These are phyloP conservation scores for Laguncularia racemosa DNA, from an alignment of 345 rosid genomes.

Conservation along the genomic window DNA sequence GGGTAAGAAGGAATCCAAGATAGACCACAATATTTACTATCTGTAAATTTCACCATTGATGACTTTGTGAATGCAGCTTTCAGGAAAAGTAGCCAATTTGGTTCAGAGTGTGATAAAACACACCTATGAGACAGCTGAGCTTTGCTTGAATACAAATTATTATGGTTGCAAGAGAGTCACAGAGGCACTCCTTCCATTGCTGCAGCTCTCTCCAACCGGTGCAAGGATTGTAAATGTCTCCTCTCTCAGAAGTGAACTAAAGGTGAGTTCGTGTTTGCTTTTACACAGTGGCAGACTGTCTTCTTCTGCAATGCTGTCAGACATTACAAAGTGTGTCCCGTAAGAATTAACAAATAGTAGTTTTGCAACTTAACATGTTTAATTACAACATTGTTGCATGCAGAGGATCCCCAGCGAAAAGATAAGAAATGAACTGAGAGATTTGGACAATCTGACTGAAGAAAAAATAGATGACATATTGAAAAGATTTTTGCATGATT, in stretches of 20 bases:
- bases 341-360: not conserved
- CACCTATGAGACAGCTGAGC: conserved; percentile 30
- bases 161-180: conserved; percentile 31
- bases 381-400: not conserved
- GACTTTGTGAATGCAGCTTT: conserved; percentile 22
- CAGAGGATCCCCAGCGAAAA: conserved; percentile 36
- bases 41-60: not conserved
- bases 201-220: conserved; percentile 34
- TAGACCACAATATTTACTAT: not conserved
- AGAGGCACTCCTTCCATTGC: conserved; percentile 38
- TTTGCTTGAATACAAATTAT: conserved; percentile 46
- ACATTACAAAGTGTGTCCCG: no score
- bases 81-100: conserved; percentile 23
- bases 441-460: conserved; percentile 26
- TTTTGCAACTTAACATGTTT: not conserved
- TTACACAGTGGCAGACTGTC: no score
- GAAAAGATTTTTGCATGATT: conserved; percentile 29
- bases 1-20: conserved; percentile 19
- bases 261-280: conserved; percentile 12
- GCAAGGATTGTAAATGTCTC: conserved; percentile 47
- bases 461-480: conserved; percentile 32
- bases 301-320: no score
- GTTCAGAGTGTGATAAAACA: conserved; percentile 25
- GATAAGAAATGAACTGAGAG: conserved; percentile 27
- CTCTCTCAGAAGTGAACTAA: conserved; percentile 39